A percentile compares a stretch with the other conserved stretches of the same genome.
Conservation (phyloP, 495 filamentous ascomycete genomes). For the Pyrenopolyporus hunteri region DNA sequence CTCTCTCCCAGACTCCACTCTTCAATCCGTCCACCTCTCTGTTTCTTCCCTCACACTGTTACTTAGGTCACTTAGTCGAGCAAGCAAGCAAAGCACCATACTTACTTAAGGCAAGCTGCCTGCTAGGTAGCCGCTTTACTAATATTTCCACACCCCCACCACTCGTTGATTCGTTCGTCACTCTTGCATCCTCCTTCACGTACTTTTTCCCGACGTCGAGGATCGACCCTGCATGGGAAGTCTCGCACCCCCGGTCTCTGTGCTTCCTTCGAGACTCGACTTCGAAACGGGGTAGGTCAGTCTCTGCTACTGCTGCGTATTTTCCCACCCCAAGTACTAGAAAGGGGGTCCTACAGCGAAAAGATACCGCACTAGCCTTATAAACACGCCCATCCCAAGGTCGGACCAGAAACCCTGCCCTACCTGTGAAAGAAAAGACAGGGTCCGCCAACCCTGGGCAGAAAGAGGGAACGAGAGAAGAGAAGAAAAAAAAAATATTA, state of each 20-base stretch:
- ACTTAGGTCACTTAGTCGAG: too few relatives aligned
- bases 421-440: constrained; percentile 23
- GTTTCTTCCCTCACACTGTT: constrained; percentile 10
- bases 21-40: constrained; percentile 36
- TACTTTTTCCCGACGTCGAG: constrained; percentile 40
- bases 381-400: constrained; percentile 42
- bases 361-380: constrained; percentile 40
- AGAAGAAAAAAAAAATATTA: constrained; percentile 22
- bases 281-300: constrained; percentile 40
- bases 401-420: constrained; percentile 40
- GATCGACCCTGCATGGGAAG: constrained; percentile 44
- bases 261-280: constrained; percentile 34
- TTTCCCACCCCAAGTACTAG: constrained; percentile 27
- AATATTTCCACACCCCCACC: constrained; percentile 40
- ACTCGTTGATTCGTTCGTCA: constrained; percentile 39
- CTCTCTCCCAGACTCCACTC: constrained; percentile 33
- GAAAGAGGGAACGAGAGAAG: constrained; percentile 6
- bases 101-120: constrained; percentile 23
- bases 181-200: constrained; percentile 41
- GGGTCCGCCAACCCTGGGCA: constrained; percentile 31
- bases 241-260: constrained; percentile 36
- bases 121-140: constrained; percentile 40
- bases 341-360: constrained; percentile 37
- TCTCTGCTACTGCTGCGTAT: constrained; percentile 16
- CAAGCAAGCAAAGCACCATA: constrained; percentile 29